Conservation (phyloP, 23 red algal species). For the Gracilariopsis chorda region DNA sequence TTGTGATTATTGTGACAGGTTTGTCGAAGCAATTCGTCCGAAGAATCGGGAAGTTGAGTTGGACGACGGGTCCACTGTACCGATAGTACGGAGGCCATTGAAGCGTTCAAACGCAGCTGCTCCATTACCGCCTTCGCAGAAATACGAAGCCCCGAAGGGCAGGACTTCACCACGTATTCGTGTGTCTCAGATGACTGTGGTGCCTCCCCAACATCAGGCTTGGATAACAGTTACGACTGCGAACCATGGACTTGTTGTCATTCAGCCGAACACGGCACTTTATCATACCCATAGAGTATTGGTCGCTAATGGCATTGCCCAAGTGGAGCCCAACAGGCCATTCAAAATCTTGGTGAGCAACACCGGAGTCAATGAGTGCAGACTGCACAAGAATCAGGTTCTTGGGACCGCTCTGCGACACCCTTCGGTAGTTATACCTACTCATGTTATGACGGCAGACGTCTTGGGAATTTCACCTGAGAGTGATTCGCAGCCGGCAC, state of each 20-base stretch:
- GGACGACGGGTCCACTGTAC: neutral
- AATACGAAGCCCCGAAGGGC: neutral
- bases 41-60: neutral
- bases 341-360: too few species aligned
- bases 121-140: neutral
- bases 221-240: neutral
- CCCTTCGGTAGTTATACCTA: too few species aligned
- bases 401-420: too few species aligned
- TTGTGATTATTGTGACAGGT: neutral
- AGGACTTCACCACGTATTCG: neutral
- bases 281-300: neutral
- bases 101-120: neutral
- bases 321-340: neutral
- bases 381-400: too few species aligned
- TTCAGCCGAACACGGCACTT: neutral
- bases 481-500: too few species aligned
- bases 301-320: neutral
- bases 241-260: neutral
- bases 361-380: too few species aligned
- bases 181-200: neutral
- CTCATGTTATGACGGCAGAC: too few species aligned
- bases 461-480: too few species aligned
- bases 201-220: neutral
- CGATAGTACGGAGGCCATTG: neutral
- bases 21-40: neutral